phyloP scores from a whole-genome alignment of 2,329 filamentous ascomycete species.

The Lizonia empirigonia region DNA sequence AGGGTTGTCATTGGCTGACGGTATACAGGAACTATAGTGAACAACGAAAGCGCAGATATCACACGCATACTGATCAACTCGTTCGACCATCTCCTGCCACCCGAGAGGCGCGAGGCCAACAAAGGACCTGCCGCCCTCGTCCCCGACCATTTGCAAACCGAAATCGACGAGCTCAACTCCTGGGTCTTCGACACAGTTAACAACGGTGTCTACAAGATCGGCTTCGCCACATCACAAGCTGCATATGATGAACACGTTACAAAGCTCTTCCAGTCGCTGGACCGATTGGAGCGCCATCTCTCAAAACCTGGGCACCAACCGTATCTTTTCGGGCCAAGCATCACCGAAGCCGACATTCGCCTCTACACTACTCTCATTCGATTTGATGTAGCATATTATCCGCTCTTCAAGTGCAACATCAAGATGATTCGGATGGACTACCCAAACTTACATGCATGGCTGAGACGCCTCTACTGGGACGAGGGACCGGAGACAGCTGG shows the following conservation, averaged over 20 bases:
- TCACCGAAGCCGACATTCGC: constrained; percentile 57
- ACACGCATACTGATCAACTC: constrained; percentile 40
- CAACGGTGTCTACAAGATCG: constrained; percentile 64
- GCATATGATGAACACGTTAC: constrained; percentile 79
- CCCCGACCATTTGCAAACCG: constrained; percentile 64
- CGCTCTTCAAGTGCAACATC: constrained; percentile 77
- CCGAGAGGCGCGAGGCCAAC: constrained; percentile 61
- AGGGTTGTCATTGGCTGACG: constrained; percentile 7
- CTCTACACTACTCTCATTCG: constrained; percentile 63
- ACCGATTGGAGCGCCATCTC: constrained; percentile 76
- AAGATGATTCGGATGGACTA: constrained; percentile 84
- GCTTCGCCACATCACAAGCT: constrained; percentile 82
- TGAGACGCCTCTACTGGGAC: constrained; percentile 84
- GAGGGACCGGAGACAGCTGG: constrained; percentile 33
- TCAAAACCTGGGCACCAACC: constrained; percentile 57
- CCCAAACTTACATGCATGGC: constrained; percentile 78
- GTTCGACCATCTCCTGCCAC: constrained; percentile 42
- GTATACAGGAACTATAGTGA: constrained; percentile 38
- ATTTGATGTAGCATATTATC: constrained; percentile 60
- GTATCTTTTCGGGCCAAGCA: constrained; percentile 72
- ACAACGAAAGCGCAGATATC: constrained; percentile 46
- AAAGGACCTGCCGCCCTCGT: constrained; percentile 66
- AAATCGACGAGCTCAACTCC: constrained; percentile 77
- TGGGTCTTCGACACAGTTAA: constrained; percentile 75
- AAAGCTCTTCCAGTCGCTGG: constrained; percentile 76